These are phyloP conservation scores for Ehretia macrophylla DNA, from an alignment of 257 asterid genomes.

Conservation along the genomic window DNA sequence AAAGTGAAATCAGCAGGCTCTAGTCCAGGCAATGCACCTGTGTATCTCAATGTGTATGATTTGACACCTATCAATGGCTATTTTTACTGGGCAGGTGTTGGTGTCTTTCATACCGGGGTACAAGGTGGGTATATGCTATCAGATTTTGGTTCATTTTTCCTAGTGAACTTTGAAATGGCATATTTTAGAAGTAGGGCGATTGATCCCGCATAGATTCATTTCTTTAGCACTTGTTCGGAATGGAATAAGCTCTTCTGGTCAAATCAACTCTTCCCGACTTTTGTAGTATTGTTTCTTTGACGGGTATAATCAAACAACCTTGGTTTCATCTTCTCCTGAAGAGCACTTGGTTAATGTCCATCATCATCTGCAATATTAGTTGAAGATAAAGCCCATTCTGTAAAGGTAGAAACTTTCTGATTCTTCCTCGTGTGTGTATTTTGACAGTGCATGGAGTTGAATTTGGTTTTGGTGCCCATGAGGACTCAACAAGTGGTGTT, in stretches of 20 bases:
- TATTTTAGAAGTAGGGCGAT: too few species aligned
- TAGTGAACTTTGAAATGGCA: background rate
- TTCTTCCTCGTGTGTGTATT: conserved; percentile 1
- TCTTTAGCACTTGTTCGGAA: too few species aligned
- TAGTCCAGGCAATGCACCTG: conserved; percentile 46
- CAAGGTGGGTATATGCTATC: conserved; percentile 49
- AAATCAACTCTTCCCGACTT: too few species aligned
- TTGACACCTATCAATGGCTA: conserved; percentile 69
- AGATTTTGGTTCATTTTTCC: conserved; percentile 8
- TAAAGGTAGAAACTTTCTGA: too few species aligned
- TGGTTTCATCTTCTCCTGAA: too few species aligned
- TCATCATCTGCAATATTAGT: too few species aligned
- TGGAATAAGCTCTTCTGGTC: too few species aligned
- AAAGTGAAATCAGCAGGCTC: conserved; percentile 38
- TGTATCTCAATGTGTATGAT: conserved; percentile 81
- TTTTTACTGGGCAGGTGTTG: conserved; percentile 85
- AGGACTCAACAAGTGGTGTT: conserved; percentile 69
- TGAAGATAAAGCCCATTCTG: too few species aligned
- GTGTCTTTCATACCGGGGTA: conserved; percentile 85
- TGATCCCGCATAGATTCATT: too few species aligned
- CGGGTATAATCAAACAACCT: too few species aligned
- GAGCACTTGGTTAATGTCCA: too few species aligned
- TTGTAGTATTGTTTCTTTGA: too few species aligned
- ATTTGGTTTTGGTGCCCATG: conserved; percentile 87
- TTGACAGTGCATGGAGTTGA: conserved; percentile 69